Conservation (phyloP, 345 rosid genomes). For the Gossypium mustelinum region DNA sequence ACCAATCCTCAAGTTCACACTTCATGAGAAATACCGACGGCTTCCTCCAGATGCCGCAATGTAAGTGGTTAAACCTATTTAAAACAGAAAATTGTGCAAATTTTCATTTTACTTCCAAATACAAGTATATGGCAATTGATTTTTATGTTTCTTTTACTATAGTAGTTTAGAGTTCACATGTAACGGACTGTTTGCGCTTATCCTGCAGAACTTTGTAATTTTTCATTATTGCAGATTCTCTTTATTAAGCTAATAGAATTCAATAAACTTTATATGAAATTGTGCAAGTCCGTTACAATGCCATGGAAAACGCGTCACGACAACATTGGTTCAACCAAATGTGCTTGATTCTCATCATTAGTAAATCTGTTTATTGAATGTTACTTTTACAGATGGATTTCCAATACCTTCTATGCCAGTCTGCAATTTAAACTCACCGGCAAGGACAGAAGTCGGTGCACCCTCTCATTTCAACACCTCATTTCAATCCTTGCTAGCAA, state of each 20-base stretch:
- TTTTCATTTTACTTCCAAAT: neutral
- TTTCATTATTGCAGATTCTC: neutral
- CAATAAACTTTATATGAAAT: neutral
- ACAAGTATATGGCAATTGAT: neutral
- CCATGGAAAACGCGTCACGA: neutral
- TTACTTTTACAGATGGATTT: constrained; percentile 43
- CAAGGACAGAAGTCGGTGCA: constrained; percentile 39
- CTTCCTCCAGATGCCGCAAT: constrained; percentile 21
- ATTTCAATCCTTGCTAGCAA: constrained; percentile 31
- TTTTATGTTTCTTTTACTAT: neutral
- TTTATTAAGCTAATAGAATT: neutral
- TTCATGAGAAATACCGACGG: constrained; percentile 18
- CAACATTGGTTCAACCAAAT: neutral
- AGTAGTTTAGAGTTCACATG: neutral
- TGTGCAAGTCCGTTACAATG: neutral
- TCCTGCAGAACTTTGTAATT: neutral
- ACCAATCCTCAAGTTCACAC: constrained; percentile 34
- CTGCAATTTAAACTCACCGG: constrained; percentile 46
- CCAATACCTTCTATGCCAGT: constrained; percentile 31
- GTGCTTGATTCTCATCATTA: neutral
- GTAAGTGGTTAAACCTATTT: constrained; percentile 25
- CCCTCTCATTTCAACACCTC: constrained; percentile 26
- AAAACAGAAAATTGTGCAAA: neutral
- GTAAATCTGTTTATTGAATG: constrained; percentile 11
- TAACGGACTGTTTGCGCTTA: neutral